phyloP scores from a whole-genome alignment of 2,329 filamentous ascomycete species.

The Lomentospora prolificans region DNA sequence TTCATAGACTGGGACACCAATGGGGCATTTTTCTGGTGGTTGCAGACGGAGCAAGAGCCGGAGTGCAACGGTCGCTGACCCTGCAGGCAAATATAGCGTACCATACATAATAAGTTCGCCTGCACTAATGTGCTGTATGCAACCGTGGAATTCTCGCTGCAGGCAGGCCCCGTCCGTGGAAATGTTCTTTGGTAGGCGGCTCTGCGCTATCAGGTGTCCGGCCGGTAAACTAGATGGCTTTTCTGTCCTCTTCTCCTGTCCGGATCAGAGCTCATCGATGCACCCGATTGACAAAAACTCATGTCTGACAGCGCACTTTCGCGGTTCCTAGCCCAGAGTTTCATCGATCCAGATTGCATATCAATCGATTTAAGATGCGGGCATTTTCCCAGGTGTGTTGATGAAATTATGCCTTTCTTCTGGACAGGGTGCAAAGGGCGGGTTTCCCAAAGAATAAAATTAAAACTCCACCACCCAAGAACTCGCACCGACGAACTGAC shows the following conservation, averaged over 20 bases:
- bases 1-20: neutral
- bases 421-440: neutral
- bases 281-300: neutral
- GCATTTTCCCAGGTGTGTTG: neutral
- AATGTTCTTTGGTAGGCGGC: neutral
- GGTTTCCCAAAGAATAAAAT: neutral
- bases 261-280: neutral
- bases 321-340: neutral
- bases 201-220: neutral
- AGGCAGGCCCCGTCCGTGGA: neutral
- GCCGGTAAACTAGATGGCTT: neutral
- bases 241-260: neutral
- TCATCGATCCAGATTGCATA: neutral
- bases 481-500: neutral
- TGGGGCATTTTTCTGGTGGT: conserved; percentile 1
- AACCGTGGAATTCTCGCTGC: neutral
- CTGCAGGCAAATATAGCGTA: neutral
- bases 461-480: neutral
- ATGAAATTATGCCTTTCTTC: neutral
- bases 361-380: neutral
- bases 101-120: neutral
- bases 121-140: neutral
- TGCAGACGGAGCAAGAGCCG: neutral
- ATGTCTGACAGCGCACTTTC: neutral
- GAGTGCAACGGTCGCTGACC: neutral